Evolutionary conservation across 208 protist species (phyloP).

Genomic region (Vickermania ingenoplastis): DNA sequence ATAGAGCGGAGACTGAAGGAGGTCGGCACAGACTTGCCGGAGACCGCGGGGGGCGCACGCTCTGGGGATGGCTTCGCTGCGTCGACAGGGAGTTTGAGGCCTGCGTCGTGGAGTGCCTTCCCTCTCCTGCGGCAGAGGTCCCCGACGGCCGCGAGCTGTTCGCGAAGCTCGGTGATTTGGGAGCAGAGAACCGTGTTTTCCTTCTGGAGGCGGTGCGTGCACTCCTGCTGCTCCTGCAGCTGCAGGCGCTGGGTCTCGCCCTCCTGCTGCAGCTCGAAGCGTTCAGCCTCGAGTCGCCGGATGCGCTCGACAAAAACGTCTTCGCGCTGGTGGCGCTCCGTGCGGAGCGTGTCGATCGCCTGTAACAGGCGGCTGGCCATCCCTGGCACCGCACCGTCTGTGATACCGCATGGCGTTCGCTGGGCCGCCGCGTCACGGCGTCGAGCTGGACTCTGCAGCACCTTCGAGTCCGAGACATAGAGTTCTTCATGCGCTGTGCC

Average conservation of each 20-base stretch:
- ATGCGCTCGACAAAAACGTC: constrained; percentile 19
- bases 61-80: neutral
- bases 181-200: constrained; percentile 50
- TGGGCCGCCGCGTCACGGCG: too few species aligned
- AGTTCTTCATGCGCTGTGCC: neutral
- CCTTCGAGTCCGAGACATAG: too few species aligned
- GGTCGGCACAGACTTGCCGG: neutral
- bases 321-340: constrained; percentile 9
- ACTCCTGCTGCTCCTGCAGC: constrained; percentile 64
- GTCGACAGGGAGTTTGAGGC: neutral
- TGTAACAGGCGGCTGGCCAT: neutral
- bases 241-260: constrained; percentile 24
- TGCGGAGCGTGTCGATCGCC: neutral
- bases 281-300: constrained; percentile 16
- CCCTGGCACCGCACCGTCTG: neutral
- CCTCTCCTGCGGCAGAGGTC: constrained; percentile 20
- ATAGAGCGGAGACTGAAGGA: neutral
- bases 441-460: too few species aligned
- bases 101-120: constrained; percentile 8
- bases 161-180: constrained; percentile 24
- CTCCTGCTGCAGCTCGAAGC: constrained; percentile 29
- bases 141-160: constrained; percentile 24
- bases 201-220: constrained; percentile 42
- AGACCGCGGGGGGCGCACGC: neutral
- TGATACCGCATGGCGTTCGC: neutral